Evolutionary conservation across 345 rosid genomes (phyloP).

Genomic region (Microthlaspi erraticum): DNA sequence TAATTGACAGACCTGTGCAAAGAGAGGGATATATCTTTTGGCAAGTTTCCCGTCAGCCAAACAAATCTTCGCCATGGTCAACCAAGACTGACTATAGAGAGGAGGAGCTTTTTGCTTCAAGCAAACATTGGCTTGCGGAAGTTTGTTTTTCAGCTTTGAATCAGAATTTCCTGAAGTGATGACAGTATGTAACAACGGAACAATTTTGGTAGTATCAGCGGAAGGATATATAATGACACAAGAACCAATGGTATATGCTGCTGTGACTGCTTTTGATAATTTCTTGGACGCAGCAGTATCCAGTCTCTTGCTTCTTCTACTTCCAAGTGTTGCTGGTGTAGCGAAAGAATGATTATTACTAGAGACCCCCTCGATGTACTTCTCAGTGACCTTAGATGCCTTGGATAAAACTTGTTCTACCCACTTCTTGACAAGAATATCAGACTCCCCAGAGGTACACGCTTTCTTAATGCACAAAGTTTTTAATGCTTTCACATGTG

Average conservation of each 20-base stretch:
- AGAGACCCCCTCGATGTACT: conserved; percentile 58
- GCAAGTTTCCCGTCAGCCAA: conserved; percentile 88
- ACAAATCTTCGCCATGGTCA: conserved; percentile 93
- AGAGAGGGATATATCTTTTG: conserved; percentile 82
- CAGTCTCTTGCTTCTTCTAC: conserved; percentile 57
- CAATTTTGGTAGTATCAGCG: conserved; percentile 63
- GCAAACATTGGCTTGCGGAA: conserved; percentile 59
- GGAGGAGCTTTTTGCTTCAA: conserved; percentile 70
- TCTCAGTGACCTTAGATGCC: conserved; percentile 68
- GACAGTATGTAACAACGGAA: conserved; percentile 73
- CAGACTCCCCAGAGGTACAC: conserved; percentile 60
- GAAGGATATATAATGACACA: conserved; percentile 74
- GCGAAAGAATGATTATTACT: conserved; percentile 49
- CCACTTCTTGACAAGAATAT: conserved; percentile 72
- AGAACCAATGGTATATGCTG: conserved; percentile 79
- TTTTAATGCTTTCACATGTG: conserved; percentile 90
- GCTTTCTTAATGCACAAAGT: conserved; percentile 84
- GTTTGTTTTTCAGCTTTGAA: conserved; percentile 59
- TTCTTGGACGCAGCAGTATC: conserved; percentile 42
- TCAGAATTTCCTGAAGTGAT: conserved; percentile 76
- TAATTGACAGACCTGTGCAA: conserved; percentile 71
- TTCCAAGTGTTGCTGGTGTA: conserved; percentile 68
- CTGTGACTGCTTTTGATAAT: conserved; percentile 64
- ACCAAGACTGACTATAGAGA: conserved; percentile 84
- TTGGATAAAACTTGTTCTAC: conserved; percentile 64